phyloP scores from a whole-genome alignment of 2,329 filamentous ascomycete species.

The Aspergillus sp. region DNA sequence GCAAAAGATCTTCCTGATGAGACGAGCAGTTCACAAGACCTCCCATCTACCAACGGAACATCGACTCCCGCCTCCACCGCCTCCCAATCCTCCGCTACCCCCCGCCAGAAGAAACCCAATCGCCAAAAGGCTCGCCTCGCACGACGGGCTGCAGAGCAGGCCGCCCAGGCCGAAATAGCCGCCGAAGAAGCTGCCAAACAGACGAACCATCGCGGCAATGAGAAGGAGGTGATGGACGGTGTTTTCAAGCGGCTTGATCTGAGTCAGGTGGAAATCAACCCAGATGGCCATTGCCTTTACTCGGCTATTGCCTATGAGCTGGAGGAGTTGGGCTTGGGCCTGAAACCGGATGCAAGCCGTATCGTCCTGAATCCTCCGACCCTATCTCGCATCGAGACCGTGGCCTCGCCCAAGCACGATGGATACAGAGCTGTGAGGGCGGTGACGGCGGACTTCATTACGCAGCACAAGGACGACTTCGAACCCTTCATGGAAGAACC shows the following conservation, averaged over 20 bases:
- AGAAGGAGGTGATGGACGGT: conserved; percentile 68
- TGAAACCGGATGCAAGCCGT: conserved; percentile 37
- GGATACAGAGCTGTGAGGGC: conserved; percentile 67
- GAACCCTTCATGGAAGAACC: conserved; percentile 82
- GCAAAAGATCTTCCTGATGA: not conserved
- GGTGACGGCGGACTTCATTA: conserved; percentile 76
- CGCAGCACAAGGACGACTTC: conserved; percentile 73
- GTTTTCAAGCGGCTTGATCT: conserved; percentile 65
- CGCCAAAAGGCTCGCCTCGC: conserved; percentile 89
- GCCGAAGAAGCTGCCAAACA: conserved; percentile 72
- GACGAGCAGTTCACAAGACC: conserved; percentile 3
- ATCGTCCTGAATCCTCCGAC: conserved; percentile 32
- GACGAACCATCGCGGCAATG: conserved; percentile 69
- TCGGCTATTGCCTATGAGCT: conserved; percentile 87
- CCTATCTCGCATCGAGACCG: conserved; percentile 31
- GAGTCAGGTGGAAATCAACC: conserved; percentile 73
- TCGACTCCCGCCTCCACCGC: conserved; percentile 14
- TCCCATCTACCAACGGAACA: conserved; percentile 6
- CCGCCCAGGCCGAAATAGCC: conserved; percentile 66
- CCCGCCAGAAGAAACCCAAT: conserved; percentile 70
- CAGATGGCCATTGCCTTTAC: conserved; percentile 95
- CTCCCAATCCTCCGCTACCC: conserved; percentile 15
- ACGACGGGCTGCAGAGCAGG: conserved; percentile 80
- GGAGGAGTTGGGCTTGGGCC: conserved; percentile 43
- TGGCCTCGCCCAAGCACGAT: conserved; percentile 37